These are phyloP conservation scores for Verticillium klebahnii DNA, from an alignment of 2,329 filamentous ascomycete genomes.

Conservation along the genomic window DNA sequence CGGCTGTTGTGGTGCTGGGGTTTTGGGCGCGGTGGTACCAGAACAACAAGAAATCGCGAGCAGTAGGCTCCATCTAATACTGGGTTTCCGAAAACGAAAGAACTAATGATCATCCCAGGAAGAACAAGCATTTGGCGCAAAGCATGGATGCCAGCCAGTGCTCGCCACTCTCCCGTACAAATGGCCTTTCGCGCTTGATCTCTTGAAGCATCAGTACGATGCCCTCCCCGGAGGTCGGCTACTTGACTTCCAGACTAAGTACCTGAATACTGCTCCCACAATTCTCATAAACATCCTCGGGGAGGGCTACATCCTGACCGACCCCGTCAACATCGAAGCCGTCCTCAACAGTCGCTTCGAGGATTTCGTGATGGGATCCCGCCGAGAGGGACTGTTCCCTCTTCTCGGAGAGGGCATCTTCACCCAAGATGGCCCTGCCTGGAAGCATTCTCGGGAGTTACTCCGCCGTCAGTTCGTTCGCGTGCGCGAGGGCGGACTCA, in stretches of 20 bases:
- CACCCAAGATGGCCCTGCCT: slow-evolving; percentile 25
- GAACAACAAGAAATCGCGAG: neutral
- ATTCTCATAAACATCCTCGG: slow-evolving; percentile 2
- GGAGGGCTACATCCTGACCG: slow-evolving; percentile 1
- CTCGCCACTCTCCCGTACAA: slow-evolving; percentile 3
- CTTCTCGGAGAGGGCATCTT: slow-evolving; percentile 29
- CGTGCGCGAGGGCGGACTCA: neutral
- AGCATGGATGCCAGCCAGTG: slow-evolving; percentile 4
- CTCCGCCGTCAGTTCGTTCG: slow-evolving; percentile 25
- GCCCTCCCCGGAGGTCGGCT: slow-evolving; percentile 2
- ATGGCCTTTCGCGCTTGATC: slow-evolving; percentile 4
- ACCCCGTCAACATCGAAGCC: slow-evolving; percentile 4
- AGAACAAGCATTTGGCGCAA: slow-evolving; percentile 1
- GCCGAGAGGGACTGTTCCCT: slow-evolving; percentile 12
- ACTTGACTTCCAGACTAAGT: slow-evolving; percentile 4
- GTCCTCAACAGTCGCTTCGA: neutral
- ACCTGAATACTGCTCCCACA: slow-evolving; percentile 3
- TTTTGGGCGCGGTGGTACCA: neutral
- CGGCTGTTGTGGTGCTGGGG: neutral
- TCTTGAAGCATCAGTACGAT: slow-evolving; percentile 4
- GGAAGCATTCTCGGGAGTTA: slow-evolving; percentile 27
- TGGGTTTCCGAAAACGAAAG: no score
- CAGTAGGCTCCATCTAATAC: neutral
- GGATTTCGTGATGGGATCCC: slow-evolving; percentile 1
- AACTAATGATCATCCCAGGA: neutral